phyloP scores from a whole-genome alignment of 352 stramenopile species.

The Phytopythium oedochilum region DNA sequence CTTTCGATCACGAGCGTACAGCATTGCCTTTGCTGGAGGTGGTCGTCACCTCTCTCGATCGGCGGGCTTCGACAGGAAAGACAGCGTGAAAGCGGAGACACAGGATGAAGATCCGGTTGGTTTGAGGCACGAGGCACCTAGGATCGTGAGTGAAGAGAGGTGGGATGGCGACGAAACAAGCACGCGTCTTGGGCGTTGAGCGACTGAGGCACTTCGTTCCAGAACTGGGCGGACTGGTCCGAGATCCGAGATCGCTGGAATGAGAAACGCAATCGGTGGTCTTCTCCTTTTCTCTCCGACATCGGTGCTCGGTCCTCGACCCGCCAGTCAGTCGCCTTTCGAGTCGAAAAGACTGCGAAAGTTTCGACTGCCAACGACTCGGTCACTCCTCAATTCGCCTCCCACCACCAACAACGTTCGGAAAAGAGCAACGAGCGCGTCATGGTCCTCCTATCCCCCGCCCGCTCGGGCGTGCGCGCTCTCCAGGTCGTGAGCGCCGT shows the following conservation, averaged over 20 bases:
- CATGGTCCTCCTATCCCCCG: constrained; percentile 12
- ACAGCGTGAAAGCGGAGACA: not conserved
- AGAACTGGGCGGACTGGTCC: too few relatives aligned
- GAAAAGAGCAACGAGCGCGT: not conserved
- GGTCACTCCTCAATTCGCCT: constrained; percentile 5
- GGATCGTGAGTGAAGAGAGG: not conserved
- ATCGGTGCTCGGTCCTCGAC: too few relatives aligned
- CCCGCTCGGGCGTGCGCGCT: constrained; percentile 16
- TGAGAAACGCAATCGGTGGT: constrained; percentile 1
- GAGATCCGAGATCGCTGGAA: not conserved
- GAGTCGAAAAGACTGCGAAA: too few relatives aligned
- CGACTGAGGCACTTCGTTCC: not conserved
- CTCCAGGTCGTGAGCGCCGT: constrained; percentile 26
- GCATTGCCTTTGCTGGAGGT: not conserved
- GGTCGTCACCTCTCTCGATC: constrained; percentile 3
- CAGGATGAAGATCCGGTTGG: not conserved
- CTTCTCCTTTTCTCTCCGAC: not conserved
- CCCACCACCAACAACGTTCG: constrained; percentile 1
- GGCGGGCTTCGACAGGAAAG: not conserved
- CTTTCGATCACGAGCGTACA: too few relatives aligned
- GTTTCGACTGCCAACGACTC: not conserved
- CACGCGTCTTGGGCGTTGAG: not conserved
- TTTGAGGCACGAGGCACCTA: not conserved
- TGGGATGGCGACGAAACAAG: constrained; percentile 1
- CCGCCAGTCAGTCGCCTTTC: too few relatives aligned